phyloP scores from a whole-genome alignment of 768 basidiomycete genomes.

The Russula lepida region DNA sequence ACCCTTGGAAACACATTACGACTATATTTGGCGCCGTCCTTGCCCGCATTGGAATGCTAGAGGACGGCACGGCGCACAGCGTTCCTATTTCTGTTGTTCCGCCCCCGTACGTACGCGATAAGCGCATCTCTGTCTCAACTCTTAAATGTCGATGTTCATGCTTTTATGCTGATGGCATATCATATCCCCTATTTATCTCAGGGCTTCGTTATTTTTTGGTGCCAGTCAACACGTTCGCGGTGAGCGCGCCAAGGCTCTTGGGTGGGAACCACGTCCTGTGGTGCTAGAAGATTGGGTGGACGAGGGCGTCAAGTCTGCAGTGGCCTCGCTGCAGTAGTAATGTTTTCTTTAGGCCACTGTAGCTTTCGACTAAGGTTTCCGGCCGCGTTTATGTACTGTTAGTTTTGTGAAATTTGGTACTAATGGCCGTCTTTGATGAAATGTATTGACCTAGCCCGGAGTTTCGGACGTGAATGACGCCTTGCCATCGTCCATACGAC shows the following conservation, averaged over 20 bases:
- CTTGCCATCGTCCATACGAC: too few relatives aligned
- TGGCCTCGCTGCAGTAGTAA: background rate
- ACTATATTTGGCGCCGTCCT: background rate
- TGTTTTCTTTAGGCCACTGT: background rate
- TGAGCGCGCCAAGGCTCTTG: background rate
- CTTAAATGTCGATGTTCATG: background rate
- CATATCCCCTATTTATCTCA: background rate
- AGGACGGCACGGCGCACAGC: conserved; percentile 2
- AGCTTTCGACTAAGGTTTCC: background rate
- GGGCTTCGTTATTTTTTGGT: background rate
- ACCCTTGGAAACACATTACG: conserved; percentile 2
- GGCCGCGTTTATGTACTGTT: background rate
- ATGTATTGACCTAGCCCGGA: background rate
- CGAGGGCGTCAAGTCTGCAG: background rate
- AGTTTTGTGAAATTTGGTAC: background rate
- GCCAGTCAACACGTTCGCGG: background rate
- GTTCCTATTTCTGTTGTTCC: background rate
- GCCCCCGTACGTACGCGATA: conserved; percentile 2
- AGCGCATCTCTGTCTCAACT: background rate
- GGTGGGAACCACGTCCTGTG: background rate
- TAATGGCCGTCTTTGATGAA: background rate
- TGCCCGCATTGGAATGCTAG: background rate
- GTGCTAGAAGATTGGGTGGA: background rate
- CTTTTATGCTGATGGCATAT: background rate
- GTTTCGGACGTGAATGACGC: background rate